phyloP scores from a whole-genome alignment of 2,329 filamentous ascomycete species.

The Colletotrichum sp. region DNA sequence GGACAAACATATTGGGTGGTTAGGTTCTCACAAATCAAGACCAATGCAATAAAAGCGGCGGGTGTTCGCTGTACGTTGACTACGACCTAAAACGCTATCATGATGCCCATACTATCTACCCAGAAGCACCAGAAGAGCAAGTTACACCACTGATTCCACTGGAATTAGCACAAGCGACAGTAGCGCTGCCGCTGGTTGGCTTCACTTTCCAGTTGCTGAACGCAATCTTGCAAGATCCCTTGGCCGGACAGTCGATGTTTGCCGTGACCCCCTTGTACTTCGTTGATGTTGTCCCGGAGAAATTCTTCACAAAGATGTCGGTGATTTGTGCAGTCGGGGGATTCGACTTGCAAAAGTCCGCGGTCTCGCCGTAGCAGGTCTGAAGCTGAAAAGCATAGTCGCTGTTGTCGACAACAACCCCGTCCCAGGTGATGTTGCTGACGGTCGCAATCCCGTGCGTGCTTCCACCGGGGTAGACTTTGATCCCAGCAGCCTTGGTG shows the following conservation, averaged over 20 bases:
- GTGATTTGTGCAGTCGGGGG: constrained; percentile 37
- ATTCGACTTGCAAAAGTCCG: constrained; percentile 36
- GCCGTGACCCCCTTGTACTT: constrained; percentile 38
- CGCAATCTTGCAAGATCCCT: constrained; percentile 40
- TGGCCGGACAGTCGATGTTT: constrained; percentile 41
- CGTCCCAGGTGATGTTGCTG: constrained; percentile 44
- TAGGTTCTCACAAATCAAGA: accelerated
- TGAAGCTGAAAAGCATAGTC: constrained; percentile 52
- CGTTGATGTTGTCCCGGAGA: constrained; percentile 40
- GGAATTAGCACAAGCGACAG: neutral
- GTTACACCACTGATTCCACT: neutral
- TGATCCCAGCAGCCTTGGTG: constrained; percentile 50
- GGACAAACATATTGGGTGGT: neutral
- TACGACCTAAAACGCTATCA: neutral
- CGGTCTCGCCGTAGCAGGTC: constrained; percentile 44
- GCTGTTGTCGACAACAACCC: constrained; percentile 37
- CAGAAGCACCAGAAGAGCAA: neutral
- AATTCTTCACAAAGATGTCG: constrained; percentile 38
- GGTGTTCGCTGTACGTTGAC: accelerated
- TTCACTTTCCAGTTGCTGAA: constrained; percentile 37
- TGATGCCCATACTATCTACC: neutral
- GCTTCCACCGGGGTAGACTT: constrained; percentile 44
- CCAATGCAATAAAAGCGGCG: accelerated
- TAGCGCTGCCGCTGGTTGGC: neutral
- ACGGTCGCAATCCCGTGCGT: constrained; percentile 40